A percentile compares a stretch with the other conserved stretches of the same genome.
phyloP scores from a whole-genome alignment of 2,329 filamentous ascomycete genomes.

The Colletotrichum gloeosporioides region DNA sequence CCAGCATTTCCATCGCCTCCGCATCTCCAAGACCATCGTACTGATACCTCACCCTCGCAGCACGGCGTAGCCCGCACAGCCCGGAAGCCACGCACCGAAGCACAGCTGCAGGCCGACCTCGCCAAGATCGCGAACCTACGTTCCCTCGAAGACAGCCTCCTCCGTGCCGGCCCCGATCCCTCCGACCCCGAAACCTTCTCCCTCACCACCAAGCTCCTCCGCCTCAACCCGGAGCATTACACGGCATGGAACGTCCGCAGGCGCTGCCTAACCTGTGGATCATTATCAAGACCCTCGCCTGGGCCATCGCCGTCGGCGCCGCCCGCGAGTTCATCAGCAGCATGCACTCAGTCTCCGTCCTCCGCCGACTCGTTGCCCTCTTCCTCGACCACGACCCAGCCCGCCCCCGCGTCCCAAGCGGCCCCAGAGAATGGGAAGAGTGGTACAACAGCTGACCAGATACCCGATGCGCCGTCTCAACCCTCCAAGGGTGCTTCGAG shows the following conservation, averaged over 20 bases:
- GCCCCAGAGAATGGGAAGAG: constrained; percentile 47
- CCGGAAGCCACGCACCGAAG: constrained; percentile 64
- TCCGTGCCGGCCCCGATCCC: constrained; percentile 5
- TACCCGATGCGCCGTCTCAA: constrained; percentile 23
- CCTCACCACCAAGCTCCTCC: constrained; percentile 75
- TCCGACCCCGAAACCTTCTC: constrained; percentile 58
- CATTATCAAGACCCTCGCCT: constrained; percentile 59
- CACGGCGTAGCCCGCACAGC: constrained; percentile 81
- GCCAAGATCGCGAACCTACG: constrained; percentile 80
- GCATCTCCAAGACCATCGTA: background rate
- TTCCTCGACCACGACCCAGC: constrained; percentile 57
- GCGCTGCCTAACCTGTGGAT: constrained; percentile 66
- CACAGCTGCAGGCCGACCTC: constrained; percentile 73
- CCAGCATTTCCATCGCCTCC: background rate
- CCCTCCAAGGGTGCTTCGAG: constrained; percentile 9
- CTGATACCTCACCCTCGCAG: constrained; percentile 47
- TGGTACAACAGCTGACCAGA: constrained; percentile 59
- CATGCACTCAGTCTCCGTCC: constrained; percentile 65
- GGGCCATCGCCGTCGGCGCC: constrained; percentile 59
- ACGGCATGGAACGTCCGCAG: constrained; percentile 91
- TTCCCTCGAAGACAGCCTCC: constrained; percentile 59
- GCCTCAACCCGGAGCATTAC: constrained; percentile 86
- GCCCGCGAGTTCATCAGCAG: constrained; percentile 59
- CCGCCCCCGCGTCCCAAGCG: constrained; percentile 49
- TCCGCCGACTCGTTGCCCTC: constrained; percentile 63